Percentiles rank a stretch among this genome's conserved stretches.
Evolutionary conservation across 257 asterid species (phyloP).

Genomic region (Nicotiana paniculata): DNA sequence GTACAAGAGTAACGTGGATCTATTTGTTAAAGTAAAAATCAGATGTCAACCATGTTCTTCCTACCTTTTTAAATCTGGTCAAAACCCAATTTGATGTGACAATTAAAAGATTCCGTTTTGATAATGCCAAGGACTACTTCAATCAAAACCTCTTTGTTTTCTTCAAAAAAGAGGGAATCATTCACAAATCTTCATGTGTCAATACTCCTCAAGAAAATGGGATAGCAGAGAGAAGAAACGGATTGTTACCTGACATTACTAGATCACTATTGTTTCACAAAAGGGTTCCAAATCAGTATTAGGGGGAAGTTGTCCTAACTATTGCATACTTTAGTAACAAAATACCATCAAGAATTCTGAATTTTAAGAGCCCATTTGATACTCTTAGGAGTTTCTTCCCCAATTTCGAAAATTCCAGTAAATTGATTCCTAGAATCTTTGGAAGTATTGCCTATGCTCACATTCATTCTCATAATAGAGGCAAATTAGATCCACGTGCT

Average conservation of each 20-base stretch:
- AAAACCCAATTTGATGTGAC: neutral
- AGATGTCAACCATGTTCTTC: too few species aligned
- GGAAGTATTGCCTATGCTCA: neutral
- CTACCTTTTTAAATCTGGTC: too few species aligned
- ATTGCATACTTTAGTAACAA: too few species aligned
- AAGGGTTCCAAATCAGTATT: neutral
- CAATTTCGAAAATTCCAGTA: neutral
- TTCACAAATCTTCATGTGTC: neutral
- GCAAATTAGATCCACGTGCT: neutral
- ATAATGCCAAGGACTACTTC: conserved; percentile 4
- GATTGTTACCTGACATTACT: too few species aligned
- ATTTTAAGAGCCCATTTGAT: too few species aligned
- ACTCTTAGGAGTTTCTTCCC: neutral
- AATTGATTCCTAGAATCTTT: neutral
- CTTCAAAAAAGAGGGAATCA: neutral
- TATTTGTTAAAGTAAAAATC: too few species aligned
- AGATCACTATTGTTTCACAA: too few species aligned
- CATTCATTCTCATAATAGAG: neutral
- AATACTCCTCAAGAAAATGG: too few species aligned
- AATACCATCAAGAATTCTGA: too few species aligned
- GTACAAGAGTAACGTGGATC: neutral
- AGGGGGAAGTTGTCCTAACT: neutral
- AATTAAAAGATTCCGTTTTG: neutral
- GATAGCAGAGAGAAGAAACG: too few species aligned
- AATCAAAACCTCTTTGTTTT: neutral